A percentile compares a stretch with the other conserved stretches of the same genome.
Evolutionary conservation across 139 green algal genomes (phyloP).

Genomic region (Chlorella sp.): DNA sequence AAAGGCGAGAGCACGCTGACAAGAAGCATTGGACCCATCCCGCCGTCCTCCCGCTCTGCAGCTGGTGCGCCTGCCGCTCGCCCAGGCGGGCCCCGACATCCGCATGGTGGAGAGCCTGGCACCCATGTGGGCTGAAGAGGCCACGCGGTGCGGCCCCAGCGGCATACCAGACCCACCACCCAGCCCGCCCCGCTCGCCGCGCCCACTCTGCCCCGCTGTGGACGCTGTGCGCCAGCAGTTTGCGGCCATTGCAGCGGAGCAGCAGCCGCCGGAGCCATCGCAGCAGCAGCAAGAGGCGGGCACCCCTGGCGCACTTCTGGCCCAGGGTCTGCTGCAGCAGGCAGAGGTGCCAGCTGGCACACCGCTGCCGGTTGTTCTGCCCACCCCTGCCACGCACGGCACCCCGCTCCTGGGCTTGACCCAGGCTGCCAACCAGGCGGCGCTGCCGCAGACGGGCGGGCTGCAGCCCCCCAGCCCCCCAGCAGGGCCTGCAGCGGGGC

Average conservation of each 20-base stretch:
- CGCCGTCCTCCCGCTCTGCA: slow-evolving; percentile 26
- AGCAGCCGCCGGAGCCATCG: not conserved
- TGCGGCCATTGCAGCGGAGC: not conserved
- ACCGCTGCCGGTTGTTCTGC: not conserved
- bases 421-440: slow-evolving; percentile 12
- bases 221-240: slow-evolving; percentile 25
- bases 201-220: slow-evolving; percentile 29
- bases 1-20: too few relatives aligned
- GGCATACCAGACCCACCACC: slow-evolving; percentile 57
- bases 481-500: not conserved
- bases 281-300: not conserved
- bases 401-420: slow-evolving; percentile 25
- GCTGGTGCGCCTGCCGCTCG: slow-evolving; percentile 67
- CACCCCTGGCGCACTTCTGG: not conserved
- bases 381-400: not conserved
- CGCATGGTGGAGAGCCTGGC: slow-evolving; percentile 85
- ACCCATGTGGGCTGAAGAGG: slow-evolving; percentile 93
- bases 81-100: slow-evolving; percentile 59
- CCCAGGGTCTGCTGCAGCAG: not conserved
- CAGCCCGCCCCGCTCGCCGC: slow-evolving; percentile 61
- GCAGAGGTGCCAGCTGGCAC: not conserved
- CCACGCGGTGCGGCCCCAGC: slow-evolving; percentile 52
- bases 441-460: not conserved
- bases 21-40: not conserved
- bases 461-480: not conserved